Conservation (phyloP, 1,284 basidiomycete species). For the Trichosporon inkin region DNA sequence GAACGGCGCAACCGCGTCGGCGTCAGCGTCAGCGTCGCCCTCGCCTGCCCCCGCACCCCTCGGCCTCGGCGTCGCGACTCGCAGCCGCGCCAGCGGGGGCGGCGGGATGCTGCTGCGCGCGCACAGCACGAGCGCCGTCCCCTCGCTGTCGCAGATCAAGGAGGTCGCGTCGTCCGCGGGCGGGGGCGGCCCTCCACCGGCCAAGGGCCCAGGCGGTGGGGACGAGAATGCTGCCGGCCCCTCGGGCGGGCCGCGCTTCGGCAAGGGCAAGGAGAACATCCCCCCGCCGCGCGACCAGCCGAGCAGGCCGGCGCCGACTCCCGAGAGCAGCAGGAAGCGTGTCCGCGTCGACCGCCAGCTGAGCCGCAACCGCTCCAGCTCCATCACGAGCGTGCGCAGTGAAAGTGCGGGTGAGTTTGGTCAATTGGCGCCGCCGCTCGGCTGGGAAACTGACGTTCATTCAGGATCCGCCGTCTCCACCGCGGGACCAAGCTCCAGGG, state of each 20-base stretch:
- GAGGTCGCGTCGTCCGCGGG: constrained; percentile 4
- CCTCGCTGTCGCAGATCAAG: constrained; percentile 27
- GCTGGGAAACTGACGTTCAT: constrained; percentile 17
- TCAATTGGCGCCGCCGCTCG: too few relatives aligned
- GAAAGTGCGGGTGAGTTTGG: constrained; percentile 35
- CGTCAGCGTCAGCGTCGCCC: constrained; percentile 3
- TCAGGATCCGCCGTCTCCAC: constrained; percentile 22
- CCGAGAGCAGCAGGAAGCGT: constrained; percentile 30
- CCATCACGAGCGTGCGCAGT: constrained; percentile 40
- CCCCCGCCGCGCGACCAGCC: constrained; percentile 39
- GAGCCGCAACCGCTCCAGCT: constrained; percentile 33
- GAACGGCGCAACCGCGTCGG: too few relatives aligned
- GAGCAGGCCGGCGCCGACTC: constrained; percentile 27
- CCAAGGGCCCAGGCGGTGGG: constrained; percentile 21
- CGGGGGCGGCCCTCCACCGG: constrained; percentile 13
- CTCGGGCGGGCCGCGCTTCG: constrained; percentile 25
- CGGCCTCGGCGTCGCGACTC: background rate
- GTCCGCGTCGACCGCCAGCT: constrained; percentile 26
- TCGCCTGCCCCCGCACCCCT: constrained; percentile 3
- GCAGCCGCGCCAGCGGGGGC: constrained; percentile 7
- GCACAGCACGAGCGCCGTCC: constrained; percentile 29
- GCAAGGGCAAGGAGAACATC: constrained; percentile 47
- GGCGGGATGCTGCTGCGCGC: constrained; percentile 21
- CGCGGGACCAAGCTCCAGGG: background rate
- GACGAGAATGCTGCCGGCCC: constrained; percentile 24